Conservation (phyloP, 2,329 filamentous ascomycete species). For the Diaporthe destruens region DNA sequence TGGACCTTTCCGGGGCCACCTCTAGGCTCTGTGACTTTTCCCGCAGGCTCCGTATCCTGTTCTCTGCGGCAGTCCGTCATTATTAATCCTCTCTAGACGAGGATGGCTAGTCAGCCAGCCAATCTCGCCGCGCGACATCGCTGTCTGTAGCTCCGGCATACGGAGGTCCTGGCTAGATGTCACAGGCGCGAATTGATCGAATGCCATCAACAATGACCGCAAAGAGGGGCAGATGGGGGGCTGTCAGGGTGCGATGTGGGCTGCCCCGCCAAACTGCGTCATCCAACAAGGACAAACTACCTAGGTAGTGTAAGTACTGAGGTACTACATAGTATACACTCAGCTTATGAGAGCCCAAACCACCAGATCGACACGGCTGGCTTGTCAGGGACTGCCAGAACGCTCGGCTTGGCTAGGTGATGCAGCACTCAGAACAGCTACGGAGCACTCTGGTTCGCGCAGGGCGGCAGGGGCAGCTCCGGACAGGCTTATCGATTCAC, state of each 20-base stretch:
- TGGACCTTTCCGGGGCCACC: conserved; percentile 2
- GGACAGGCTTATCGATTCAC: conserved; percentile 8
- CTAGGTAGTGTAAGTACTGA: too few relatives aligned
- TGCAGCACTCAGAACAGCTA: conserved; percentile 18
- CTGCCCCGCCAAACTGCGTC: conserved; percentile 30
- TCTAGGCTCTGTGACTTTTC: conserved; percentile 8
- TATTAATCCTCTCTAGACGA: conserved; percentile 24
- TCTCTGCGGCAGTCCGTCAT: not conserved
- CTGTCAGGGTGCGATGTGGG: conserved; percentile 30
- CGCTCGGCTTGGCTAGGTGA: not conserved
- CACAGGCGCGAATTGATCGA: conserved; percentile 14
- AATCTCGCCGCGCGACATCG: conserved; percentile 27
- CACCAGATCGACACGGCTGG: not conserved
- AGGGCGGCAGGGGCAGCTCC: not conserved
- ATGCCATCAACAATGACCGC: conserved; percentile 29
- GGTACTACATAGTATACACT: too few relatives aligned
- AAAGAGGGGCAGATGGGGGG: conserved; percentile 28
- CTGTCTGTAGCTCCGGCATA: conserved; percentile 28
- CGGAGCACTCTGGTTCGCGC: too few relatives aligned
- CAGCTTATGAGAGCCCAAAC: not conserved
- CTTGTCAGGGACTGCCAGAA: not conserved
- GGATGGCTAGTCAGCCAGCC: not conserved
- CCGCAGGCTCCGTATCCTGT: not conserved
- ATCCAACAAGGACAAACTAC: conserved; percentile 15
- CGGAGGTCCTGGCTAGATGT: conserved; percentile 20